Conservation (phyloP, 1,284 basidiomycete genomes). For the Kalmanozyma brasiliensis region DNA sequence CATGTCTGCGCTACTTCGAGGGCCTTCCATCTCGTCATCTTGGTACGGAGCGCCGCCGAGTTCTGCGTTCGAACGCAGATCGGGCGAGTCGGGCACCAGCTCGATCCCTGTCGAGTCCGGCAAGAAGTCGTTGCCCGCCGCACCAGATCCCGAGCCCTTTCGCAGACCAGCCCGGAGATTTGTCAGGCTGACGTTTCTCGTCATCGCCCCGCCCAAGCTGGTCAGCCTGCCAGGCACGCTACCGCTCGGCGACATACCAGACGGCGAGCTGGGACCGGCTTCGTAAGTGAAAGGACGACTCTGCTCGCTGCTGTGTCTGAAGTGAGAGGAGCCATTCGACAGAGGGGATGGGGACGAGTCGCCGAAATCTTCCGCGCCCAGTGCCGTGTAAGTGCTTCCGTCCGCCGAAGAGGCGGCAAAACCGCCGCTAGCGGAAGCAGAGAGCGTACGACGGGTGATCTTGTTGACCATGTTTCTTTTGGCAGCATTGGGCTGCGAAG, state of each 20-base stretch:
- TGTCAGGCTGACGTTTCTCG: slow-evolving; percentile 30
- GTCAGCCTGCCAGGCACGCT: slow-evolving; percentile 35
- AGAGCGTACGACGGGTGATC: slow-evolving; percentile 18
- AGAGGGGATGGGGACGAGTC: slow-evolving; percentile 5
- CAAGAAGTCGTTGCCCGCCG: slow-evolving; percentile 10
- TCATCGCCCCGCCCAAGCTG: slow-evolving; percentile 22
- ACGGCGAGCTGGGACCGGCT: background rate
- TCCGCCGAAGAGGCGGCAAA: slow-evolving; percentile 6
- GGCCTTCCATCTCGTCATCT: slow-evolving; percentile 1
- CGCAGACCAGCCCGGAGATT: slow-evolving; percentile 27
- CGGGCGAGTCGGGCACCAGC: slow-evolving; percentile 22
- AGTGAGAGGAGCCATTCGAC: background rate
- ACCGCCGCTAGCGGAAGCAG: slow-evolving; percentile 8
- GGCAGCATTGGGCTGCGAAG: background rate
- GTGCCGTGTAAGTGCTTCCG: background rate
- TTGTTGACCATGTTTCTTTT: slow-evolving; percentile 10
- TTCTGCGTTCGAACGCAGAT: background rate
- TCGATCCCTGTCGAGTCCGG: slow-evolving; percentile 18
- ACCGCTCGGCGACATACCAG: slow-evolving; percentile 3
- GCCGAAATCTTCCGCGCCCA: background rate
- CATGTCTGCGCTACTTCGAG: slow-evolving; percentile 36
- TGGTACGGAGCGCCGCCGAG: background rate
- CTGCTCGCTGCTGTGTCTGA: slow-evolving; percentile 2
- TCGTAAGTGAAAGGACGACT: background rate
- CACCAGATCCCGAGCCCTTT: slow-evolving; percentile 5